phyloP scores from a whole-genome alignment of 495 filamentous ascomycete genomes.

The Talaromyces proteolyticus region DNA sequence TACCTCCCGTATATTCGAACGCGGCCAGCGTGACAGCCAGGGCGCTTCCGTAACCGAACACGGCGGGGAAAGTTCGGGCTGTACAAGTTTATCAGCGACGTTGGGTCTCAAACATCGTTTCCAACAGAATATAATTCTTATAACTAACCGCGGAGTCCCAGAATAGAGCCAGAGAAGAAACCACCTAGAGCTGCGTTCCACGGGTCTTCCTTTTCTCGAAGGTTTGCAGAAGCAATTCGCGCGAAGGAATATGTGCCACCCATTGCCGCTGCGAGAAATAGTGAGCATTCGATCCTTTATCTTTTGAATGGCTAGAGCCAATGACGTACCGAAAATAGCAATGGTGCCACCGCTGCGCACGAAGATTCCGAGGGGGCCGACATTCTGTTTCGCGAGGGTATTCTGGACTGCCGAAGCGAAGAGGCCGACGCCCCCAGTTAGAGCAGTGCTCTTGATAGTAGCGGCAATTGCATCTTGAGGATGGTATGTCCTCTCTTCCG shows the following conservation, averaged over 20 bases:
- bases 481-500: conserved; percentile 56
- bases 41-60: conserved; percentile 69
- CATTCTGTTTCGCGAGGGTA: conserved; percentile 71
- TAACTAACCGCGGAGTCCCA: conserved; percentile 58
- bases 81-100: conserved; percentile 2
- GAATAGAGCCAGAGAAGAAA: conserved; percentile 61
- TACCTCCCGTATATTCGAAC: conserved; percentile 74
- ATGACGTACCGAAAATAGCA: conserved; percentile 54
- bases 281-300: background rate
- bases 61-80: conserved; percentile 73
- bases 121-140: background rate
- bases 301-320: background rate
- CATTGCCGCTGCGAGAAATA: conserved; percentile 56
- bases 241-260: conserved; percentile 76
- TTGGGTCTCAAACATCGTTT: background rate
- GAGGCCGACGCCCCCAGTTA: conserved; percentile 63
- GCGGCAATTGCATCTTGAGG: conserved; percentile 71
- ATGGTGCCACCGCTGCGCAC: conserved; percentile 63
- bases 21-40: conserved; percentile 58
- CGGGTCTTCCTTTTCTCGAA: conserved; percentile 68
- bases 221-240: conserved; percentile 65
- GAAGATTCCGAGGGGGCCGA: conserved; percentile 71
- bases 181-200: conserved; percentile 67
- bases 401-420: conserved; percentile 77
- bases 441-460: conserved; percentile 55